phyloP scores from a whole-genome alignment of 352 stramenopile genomes.

The Pythium apleroticum region DNA sequence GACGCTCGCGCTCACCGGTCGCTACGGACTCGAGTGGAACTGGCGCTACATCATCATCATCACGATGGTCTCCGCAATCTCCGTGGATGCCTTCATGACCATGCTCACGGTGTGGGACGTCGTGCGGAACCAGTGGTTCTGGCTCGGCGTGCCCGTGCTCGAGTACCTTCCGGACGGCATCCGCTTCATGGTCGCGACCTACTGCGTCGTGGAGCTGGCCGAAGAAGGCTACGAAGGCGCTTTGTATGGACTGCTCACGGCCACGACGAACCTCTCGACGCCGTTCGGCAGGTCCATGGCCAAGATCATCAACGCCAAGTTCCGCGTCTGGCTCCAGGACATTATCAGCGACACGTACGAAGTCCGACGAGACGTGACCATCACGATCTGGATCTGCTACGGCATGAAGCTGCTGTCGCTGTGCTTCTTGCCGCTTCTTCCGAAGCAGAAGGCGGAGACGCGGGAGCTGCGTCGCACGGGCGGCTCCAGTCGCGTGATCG shows the following conservation, averaged over 20 bases:
- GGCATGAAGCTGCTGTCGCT: slow-evolving; percentile 14
- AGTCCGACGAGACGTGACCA: slow-evolving; percentile 19
- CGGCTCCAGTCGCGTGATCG: slow-evolving; percentile 11
- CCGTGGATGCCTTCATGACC: slow-evolving; percentile 26
- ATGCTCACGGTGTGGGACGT: slow-evolving; percentile 32
- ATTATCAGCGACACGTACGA: slow-evolving; percentile 23
- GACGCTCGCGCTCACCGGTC: slow-evolving; percentile 21
- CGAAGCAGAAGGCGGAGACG: slow-evolving; percentile 24
- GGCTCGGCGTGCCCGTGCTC: slow-evolving; percentile 19
- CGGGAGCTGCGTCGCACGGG: slow-evolving; percentile 15
- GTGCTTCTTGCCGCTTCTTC: slow-evolving; percentile 16
- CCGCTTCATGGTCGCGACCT: slow-evolving; percentile 29
- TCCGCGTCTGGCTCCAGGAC: slow-evolving; percentile 20
- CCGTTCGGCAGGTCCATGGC: slow-evolving; percentile 17
- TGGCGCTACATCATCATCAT: slow-evolving; percentile 23
- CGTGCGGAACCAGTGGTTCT: slow-evolving; percentile 29
- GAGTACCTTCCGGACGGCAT: slow-evolving; percentile 24
- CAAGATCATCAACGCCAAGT: slow-evolving; percentile 20
- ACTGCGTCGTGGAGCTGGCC: slow-evolving; percentile 26
- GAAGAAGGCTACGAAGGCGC: slow-evolving; percentile 13
- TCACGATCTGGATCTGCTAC: slow-evolving; percentile 25
- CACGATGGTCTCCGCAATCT: slow-evolving; percentile 19
- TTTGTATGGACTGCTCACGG: slow-evolving; percentile 34
- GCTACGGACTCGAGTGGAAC: slow-evolving; percentile 27
- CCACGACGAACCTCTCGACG: slow-evolving; percentile 15